Evolutionary conservation across 345 rosid species (phyloP).

Genomic region (Gossypium rotundifolium): DNA sequence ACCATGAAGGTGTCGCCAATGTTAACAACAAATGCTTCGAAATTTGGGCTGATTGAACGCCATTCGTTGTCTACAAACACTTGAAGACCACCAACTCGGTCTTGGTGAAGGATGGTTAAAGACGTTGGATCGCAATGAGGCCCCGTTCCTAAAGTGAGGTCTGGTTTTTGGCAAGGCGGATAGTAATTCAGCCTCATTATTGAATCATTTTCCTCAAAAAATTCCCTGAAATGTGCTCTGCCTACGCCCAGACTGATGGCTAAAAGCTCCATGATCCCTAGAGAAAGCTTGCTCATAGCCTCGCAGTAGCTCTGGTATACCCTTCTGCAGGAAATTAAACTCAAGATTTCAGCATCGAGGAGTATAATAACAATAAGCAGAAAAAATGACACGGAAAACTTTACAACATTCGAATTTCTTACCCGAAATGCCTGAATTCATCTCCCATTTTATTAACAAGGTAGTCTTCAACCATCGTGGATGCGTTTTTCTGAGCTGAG

Average conservation of each 20-base stretch:
- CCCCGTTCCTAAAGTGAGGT: slow-evolving; percentile 89
- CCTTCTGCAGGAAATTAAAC: slow-evolving; percentile 33
- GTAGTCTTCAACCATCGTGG: slow-evolving; percentile 50
- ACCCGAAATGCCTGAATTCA: slow-evolving; percentile 66
- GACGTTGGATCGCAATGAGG: slow-evolving; percentile 99
- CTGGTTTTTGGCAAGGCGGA: slow-evolving; percentile 94
- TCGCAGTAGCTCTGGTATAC: slow-evolving; percentile 76
- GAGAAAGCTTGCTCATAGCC: slow-evolving; percentile 82
- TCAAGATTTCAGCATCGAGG: not conserved
- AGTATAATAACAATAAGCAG: not conserved
- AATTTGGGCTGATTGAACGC: slow-evolving; percentile 66
- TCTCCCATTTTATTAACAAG: slow-evolving; percentile 55
- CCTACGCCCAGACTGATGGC: slow-evolving; percentile 67
- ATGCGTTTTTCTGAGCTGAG: slow-evolving; percentile 35
- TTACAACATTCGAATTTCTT: slow-evolving; percentile 1
- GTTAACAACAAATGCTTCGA: slow-evolving; percentile 86
- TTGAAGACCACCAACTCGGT: slow-evolving; percentile 89
- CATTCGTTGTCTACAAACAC: slow-evolving; percentile 80
- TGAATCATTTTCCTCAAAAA: slow-evolving; percentile 79
- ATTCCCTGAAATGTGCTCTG: slow-evolving; percentile 47
- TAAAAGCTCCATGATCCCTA: slow-evolving; percentile 90
- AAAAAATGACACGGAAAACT: not conserved
- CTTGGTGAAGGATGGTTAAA: slow-evolving; percentile 95
- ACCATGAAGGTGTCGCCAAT: slow-evolving; percentile 99
- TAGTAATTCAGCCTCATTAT: slow-evolving; percentile 96